Conservation (phyloP, 495 filamentous ascomycete genomes). For the Aspergillus carlsbadensis region DNA sequence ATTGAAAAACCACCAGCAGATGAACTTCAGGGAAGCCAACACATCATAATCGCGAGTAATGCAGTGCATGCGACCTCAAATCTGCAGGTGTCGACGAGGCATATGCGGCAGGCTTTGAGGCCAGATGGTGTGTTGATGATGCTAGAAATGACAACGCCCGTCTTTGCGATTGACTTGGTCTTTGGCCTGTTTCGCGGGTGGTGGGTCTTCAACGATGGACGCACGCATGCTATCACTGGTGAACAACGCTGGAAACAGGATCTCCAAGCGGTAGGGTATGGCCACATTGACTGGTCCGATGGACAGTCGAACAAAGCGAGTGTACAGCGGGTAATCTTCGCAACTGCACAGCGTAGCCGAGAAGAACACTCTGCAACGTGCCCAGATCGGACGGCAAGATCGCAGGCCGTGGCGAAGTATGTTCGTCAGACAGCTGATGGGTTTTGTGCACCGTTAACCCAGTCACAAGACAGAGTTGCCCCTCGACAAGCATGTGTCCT, state of each 20-base stretch:
- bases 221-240: conserved; percentile 41
- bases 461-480: neutral
- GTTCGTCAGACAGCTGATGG: conserved; percentile 23
- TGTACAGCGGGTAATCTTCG: conserved; percentile 45
- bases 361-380: conserved; percentile 3
- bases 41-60: conserved; percentile 50
- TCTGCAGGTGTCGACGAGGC: conserved; percentile 24
- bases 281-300: conserved; percentile 50
- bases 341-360: conserved; percentile 34
- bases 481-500: conserved; percentile 28
- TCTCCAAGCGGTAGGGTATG: conserved; percentile 42
- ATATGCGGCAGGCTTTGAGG: conserved; percentile 36
- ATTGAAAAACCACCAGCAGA: conserved; percentile 41
- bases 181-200: conserved; percentile 54
- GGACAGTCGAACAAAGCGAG: conserved; percentile 39
- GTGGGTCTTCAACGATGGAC: conserved; percentile 54
- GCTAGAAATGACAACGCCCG: conserved; percentile 39
- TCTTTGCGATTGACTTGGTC: conserved; percentile 47
- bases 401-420: conserved; percentile 23
- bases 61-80: conserved; percentile 49
- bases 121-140: conserved; percentile 39
- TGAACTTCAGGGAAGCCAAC: conserved; percentile 36
- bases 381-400: neutral
- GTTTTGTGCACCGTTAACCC: conserved; percentile 13
- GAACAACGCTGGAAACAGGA: conserved; percentile 35